Evolutionary conservation across 2,329 filamentous ascomycete genomes (phyloP).

Genomic region (Fusarium papillatum): DNA sequence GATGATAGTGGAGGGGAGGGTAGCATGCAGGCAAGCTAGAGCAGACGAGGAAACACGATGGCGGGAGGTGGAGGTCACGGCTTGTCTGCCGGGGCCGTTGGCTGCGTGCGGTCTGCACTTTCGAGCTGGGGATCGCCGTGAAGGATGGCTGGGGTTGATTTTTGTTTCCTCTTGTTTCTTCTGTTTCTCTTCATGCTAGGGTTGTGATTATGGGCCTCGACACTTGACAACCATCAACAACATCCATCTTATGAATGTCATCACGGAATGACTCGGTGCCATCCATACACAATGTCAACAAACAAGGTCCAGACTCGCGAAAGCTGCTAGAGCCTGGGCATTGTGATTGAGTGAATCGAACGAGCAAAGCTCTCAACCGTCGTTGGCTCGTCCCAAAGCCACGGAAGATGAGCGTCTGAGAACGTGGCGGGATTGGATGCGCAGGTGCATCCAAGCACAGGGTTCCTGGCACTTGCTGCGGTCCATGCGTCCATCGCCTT

Average conservation of each 20-base stretch:
- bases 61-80: slow-evolving; percentile 27
- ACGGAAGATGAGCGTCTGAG: slow-evolving; percentile 41
- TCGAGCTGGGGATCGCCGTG: slow-evolving; percentile 12
- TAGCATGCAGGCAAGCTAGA: slow-evolving; percentile 42
- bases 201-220: slow-evolving; percentile 1
- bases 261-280: not conserved
- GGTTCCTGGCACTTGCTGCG: slow-evolving; percentile 40
- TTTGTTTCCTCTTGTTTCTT: slow-evolving; percentile 20
- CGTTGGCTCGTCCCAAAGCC: slow-evolving; percentile 38
- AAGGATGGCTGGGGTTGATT: slow-evolving; percentile 20
- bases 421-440: slow-evolving; percentile 40
- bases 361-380: slow-evolving; percentile 23
- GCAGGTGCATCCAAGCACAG: slow-evolving; percentile 22
- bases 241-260: not conserved
- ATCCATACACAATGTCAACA: slow-evolving; percentile 6
- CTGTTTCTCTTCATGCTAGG: slow-evolving; percentile 14
- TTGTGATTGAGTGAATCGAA: slow-evolving; percentile 34
- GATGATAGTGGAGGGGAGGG: slow-evolving; percentile 38
- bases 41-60: slow-evolving; percentile 26
- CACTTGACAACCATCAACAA: not conserved
- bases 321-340: slow-evolving; percentile 20
- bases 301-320: slow-evolving; percentile 13
- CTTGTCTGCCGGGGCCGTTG: slow-evolving; percentile 8
- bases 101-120: slow-evolving; percentile 8
- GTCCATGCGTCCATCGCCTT: slow-evolving; percentile 14